A percentile compares a stretch with the other conserved stretches of the same genome.
Conservation (phyloP, 1,284 basidiomycete species). For the Irpex sp. region DNA sequence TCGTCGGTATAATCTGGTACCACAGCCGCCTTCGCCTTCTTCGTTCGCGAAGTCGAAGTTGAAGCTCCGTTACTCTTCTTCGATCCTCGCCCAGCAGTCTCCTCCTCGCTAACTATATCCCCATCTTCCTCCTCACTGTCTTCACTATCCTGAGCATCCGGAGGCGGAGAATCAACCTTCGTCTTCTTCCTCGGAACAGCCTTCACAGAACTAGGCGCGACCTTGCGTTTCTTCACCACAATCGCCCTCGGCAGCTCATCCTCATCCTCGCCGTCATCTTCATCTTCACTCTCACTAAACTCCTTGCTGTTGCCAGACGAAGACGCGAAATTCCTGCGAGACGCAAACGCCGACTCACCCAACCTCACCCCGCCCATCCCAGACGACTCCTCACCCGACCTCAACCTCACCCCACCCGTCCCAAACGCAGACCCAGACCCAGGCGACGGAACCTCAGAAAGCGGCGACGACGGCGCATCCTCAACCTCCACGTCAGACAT, state of each 20-base stretch:
- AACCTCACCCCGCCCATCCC: not conserved
- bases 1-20: not conserved
- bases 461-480: not conserved
- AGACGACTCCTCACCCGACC: not conserved
- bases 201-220: not conserved
- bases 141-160: not conserved
- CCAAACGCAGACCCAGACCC: too few relatives aligned
- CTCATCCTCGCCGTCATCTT: not conserved
- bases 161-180: not conserved
- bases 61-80: not conserved
- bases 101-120: not conserved
- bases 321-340: not conserved
- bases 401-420: not conserved
- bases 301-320: not conserved
- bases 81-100: not conserved
- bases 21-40: not conserved
- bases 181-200: not conserved
- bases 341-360: not conserved
- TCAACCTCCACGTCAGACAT: not conserved
- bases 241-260: not conserved
- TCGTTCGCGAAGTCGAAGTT: not conserved
- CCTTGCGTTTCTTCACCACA: not conserved
- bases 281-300: not conserved
- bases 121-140: not conserved
- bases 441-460: not conserved